A percentile compares a stretch with the other conserved stretches of the same genome.
Conservation (phyloP, 1,284 basidiomycete species). For the Phellopilus nigrolimitatus region DNA sequence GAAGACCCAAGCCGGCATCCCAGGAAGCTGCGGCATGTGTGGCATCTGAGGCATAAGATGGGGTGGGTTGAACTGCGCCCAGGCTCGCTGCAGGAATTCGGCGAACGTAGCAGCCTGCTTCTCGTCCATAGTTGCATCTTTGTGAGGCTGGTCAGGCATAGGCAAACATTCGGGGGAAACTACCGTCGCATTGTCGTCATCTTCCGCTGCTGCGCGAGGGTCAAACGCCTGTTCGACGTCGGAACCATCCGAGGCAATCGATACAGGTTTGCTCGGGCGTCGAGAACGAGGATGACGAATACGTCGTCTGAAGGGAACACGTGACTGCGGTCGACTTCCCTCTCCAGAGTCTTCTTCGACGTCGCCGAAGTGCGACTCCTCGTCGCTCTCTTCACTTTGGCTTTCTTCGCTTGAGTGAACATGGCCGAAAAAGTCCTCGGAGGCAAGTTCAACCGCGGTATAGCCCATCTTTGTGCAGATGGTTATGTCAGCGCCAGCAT, state of each 20-base stretch:
- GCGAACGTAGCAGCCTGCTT: slow-evolving; percentile 68
- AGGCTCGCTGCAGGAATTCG: slow-evolving; percentile 67
- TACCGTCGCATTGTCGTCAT: slow-evolving; percentile 20
- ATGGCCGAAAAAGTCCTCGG: slow-evolving; percentile 48
- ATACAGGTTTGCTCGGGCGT: slow-evolving; percentile 15
- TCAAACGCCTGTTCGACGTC: slow-evolving; percentile 16
- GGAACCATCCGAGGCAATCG: slow-evolving; percentile 17
- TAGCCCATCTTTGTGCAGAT: slow-evolving; percentile 75
- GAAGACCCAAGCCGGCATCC: slow-evolving; percentile 58
- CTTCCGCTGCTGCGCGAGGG: slow-evolving; percentile 3
- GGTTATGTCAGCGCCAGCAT: slow-evolving; percentile 76
- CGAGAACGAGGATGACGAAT: slow-evolving; percentile 19
- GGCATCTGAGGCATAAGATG: slow-evolving; percentile 54
- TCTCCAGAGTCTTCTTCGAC: slow-evolving; percentile 60
- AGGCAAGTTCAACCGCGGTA: slow-evolving; percentile 75
- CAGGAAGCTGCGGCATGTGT: slow-evolving; percentile 42
- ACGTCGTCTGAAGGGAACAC: slow-evolving; percentile 29
- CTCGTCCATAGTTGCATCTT: slow-evolving; percentile 33
- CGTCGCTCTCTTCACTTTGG: slow-evolving; percentile 43
- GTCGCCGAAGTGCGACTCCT: slow-evolving; percentile 65
- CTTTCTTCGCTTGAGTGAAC: slow-evolving; percentile 31
- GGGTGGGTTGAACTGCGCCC: slow-evolving; percentile 63
- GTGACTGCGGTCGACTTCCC: slow-evolving; percentile 31
- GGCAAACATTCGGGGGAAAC: slow-evolving; percentile 17
- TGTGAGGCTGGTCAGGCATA: slow-evolving; percentile 5